Evolutionary conservation across 257 asterid genomes (phyloP).

Genomic region (Ehretia macrophylla): DNA sequence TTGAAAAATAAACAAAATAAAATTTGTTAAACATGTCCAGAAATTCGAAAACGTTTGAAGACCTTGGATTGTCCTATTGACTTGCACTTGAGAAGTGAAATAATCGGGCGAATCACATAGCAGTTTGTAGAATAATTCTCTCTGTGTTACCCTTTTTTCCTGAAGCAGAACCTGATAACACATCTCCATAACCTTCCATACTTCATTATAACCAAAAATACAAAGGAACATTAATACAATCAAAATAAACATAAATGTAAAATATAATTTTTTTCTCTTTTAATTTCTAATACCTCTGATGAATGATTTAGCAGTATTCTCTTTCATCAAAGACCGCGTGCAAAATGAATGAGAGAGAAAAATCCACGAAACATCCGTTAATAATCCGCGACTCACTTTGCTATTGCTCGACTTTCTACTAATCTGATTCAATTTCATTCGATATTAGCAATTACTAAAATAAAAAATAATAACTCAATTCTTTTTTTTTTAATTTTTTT

Average conservation of each 20-base stretch:
- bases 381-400: conserved; percentile 64
- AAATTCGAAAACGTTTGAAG: too few relatives aligned
- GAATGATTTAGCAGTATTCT: conserved; percentile 55
- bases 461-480: too few relatives aligned
- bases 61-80: conserved; percentile 77
- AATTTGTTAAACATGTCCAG: not conserved
- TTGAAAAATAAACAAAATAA: not conserved
- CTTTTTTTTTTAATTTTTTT: too few relatives aligned
- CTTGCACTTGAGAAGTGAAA: conserved; percentile 71
- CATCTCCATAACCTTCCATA: conserved; percentile 96
- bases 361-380: conserved; percentile 56
- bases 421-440: conserved; percentile 35
- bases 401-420: conserved; percentile 67
- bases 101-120: conserved; percentile 72
- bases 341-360: conserved; percentile 69
- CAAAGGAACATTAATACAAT: not conserved
- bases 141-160: conserved; percentile 84
- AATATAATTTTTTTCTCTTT: not conserved
- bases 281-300: conserved; percentile 52
- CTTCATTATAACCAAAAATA: conserved; percentile 29
- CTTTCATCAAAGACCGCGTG: conserved; percentile 68
- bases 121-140: conserved; percentile 85
- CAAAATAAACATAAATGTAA: not conserved
- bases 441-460: not conserved
- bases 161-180: conserved; percentile 65